Evolutionary conservation across 257 asterid genomes (phyloP).

Genomic region (Fraxinus pennsylvanica): DNA sequence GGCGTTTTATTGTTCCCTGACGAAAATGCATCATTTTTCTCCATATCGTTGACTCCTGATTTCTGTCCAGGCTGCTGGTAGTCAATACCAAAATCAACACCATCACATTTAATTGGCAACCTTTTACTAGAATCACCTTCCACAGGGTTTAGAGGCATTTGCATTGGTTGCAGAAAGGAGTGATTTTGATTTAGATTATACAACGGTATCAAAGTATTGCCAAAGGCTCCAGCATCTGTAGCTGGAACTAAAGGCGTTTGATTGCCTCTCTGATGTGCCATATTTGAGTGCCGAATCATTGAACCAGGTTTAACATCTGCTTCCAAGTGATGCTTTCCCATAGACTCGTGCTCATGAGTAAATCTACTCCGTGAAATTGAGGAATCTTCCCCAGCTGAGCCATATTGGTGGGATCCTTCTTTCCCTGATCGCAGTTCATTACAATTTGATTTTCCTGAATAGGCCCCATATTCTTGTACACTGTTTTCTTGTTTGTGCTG

Average conservation of each 20-base stretch:
- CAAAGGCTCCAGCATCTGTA: constrained; percentile 33
- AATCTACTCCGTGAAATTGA: constrained; percentile 25
- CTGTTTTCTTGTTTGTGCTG: constrained; percentile 30
- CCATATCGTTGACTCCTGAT: constrained; percentile 30
- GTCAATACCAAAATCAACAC: constrained; percentile 8
- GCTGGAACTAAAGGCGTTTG: constrained; percentile 16
- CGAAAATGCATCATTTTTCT: constrained; percentile 28
- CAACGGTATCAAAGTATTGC: constrained; percentile 22
- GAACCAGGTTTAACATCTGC: constrained; percentile 34
- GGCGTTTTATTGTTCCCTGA: constrained; percentile 26
- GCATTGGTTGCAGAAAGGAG: constrained; percentile 36
- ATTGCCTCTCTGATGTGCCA: constrained; percentile 33
- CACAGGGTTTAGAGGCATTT: constrained; percentile 29
- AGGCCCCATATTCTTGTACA: constrained; percentile 23
- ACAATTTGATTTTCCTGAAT: constrained; percentile 22
- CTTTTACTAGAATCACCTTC: constrained; percentile 32
- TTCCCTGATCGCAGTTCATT: constrained; percentile 21
- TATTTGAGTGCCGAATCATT: constrained; percentile 30
- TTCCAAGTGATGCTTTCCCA: constrained; percentile 23
- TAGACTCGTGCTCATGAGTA: constrained; percentile 28
- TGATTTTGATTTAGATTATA: constrained; percentile 31
- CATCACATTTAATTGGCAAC: constrained; percentile 28
- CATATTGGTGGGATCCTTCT: constrained; percentile 24
- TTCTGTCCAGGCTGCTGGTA: constrained; percentile 39
- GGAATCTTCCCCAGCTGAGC: constrained; percentile 24